Conservation (phyloP, 495 filamentous ascomycete genomes). For the Choiromyces venosus region DNA sequence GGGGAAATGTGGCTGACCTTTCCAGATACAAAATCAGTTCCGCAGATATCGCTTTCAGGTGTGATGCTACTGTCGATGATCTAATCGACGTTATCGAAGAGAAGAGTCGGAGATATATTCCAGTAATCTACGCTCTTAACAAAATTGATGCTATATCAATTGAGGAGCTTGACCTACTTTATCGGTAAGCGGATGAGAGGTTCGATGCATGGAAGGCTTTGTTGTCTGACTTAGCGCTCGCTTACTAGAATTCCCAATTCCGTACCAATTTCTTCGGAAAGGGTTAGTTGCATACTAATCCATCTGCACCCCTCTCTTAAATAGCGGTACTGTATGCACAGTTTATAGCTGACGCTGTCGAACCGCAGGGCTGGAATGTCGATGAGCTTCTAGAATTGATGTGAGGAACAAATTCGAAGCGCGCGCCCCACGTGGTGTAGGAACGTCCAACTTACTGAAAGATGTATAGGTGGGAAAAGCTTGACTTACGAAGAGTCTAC, state of each 20-base stretch:
- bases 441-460: conserved; percentile 35
- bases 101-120: conserved; percentile 91
- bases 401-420: conserved; percentile 46
- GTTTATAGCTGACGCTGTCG: conserved; percentile 11
- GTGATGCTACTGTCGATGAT: conserved; percentile 87
- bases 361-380: conserved; percentile 87
- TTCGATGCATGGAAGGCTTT: background rate
- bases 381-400: conserved; percentile 95
- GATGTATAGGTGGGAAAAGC: conserved; percentile 72
- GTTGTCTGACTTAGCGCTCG: conserved; percentile 1
- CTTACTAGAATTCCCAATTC: conserved; percentile 73
- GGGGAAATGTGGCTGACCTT: conserved; percentile 53
- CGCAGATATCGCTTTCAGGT: conserved; percentile 96
- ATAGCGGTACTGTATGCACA: background rate
- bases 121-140: conserved; percentile 96
- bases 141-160: conserved; percentile 98
- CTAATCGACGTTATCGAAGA: conserved; percentile 94
- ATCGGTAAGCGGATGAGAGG: conserved; percentile 50
- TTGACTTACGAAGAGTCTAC: conserved; percentile 85
- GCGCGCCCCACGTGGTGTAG: conserved; percentile 17
- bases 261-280: conserved; percentile 88
- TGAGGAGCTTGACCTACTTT: conserved; percentile 91
- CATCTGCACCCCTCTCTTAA: background rate
- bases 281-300: conserved; percentile 20
- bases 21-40: conserved; percentile 78